phyloP scores from a whole-genome alignment of 192 early-diverging fungal species.

The Oehlia diaphana region DNA sequence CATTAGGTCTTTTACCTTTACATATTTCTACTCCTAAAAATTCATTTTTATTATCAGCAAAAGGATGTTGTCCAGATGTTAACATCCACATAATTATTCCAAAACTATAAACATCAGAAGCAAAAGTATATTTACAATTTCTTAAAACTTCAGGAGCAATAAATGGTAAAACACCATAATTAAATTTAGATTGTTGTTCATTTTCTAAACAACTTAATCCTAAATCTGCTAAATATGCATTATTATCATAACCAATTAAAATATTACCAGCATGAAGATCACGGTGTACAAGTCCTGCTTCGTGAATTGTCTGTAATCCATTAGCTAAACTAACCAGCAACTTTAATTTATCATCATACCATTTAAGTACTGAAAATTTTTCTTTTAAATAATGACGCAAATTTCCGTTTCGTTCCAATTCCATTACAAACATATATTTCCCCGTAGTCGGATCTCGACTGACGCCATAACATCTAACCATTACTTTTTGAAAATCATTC shows the following conservation, averaged over 20 bases:
- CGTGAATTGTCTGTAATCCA: conserved; percentile 42
- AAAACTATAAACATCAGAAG: too few species aligned
- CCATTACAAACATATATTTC: conserved; percentile 39
- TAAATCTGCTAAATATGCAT: conserved; percentile 32
- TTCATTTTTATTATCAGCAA: too few species aligned
- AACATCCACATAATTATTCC: too few species aligned
- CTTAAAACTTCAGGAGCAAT: too few species aligned
- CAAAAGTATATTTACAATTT: too few species aligned
- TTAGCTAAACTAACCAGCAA: conserved; percentile 35
- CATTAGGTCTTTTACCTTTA: too few species aligned
- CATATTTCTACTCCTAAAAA: too few species aligned
- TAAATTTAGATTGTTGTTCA: not conserved
- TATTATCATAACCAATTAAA: not conserved
- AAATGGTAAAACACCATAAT: conserved; percentile 24
- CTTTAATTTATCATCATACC: conserved; percentile 32
- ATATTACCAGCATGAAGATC: conserved; percentile 33
- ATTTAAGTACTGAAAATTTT: conserved; percentile 32
- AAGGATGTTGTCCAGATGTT: too few species aligned
- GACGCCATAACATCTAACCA: not conserved
- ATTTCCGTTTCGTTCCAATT: conserved; percentile 37
- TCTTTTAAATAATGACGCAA: conserved; percentile 36
- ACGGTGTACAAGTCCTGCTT: conserved; percentile 38
- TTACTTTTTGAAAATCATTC: too few species aligned
- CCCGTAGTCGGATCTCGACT: conserved; percentile 16
- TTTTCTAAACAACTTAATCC: conserved; percentile 30